A percentile compares a stretch with the other conserved stretches of the same genome.
phyloP scores from a whole-genome alignment of 371 early-diverging fungal genomes.

The Circinella minor region DNA sequence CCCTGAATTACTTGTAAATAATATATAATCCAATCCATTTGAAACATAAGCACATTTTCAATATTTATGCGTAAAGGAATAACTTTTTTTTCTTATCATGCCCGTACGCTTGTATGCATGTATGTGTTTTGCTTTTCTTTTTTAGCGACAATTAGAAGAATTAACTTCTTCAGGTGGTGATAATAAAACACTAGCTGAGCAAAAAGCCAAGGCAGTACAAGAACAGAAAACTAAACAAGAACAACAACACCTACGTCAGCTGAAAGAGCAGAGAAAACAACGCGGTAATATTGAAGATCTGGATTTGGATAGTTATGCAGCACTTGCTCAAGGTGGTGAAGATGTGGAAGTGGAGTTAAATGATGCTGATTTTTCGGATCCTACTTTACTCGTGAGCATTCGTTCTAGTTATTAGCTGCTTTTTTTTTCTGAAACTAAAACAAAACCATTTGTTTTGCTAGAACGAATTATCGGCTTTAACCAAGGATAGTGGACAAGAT shows the following conservation, averaged over 20 bases:
- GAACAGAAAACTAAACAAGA: background rate
- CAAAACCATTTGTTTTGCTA: background rate
- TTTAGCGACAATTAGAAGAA: slow-evolving; percentile 48
- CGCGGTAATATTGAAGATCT: slow-evolving; percentile 21
- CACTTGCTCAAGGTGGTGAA: slow-evolving; percentile 38
- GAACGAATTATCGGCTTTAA: slow-evolving; percentile 34
- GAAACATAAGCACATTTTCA: background rate
- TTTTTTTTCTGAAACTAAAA: background rate
- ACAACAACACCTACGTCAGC: slow-evolving; percentile 14
- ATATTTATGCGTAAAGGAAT: too few relatives aligned
- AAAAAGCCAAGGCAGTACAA: background rate
- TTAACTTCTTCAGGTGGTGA: slow-evolving; percentile 21
- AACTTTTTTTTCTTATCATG: too few relatives aligned
- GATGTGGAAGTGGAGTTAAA: slow-evolving; percentile 45
- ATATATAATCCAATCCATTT: background rate
- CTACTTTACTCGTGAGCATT: slow-evolving; percentile 40
- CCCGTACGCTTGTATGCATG: too few relatives aligned
- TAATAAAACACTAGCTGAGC: background rate
- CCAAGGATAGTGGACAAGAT: background rate
- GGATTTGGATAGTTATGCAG: slow-evolving; percentile 45
- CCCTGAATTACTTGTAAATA: slow-evolving; percentile 51
- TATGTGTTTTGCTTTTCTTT: too few relatives aligned
- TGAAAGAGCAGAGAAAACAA: background rate
- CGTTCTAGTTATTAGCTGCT: background rate
- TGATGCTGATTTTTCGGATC: slow-evolving; percentile 47